phyloP scores from a whole-genome alignment of 2,329 filamentous ascomycete species.

The Paecilomyces sp. region DNA sequence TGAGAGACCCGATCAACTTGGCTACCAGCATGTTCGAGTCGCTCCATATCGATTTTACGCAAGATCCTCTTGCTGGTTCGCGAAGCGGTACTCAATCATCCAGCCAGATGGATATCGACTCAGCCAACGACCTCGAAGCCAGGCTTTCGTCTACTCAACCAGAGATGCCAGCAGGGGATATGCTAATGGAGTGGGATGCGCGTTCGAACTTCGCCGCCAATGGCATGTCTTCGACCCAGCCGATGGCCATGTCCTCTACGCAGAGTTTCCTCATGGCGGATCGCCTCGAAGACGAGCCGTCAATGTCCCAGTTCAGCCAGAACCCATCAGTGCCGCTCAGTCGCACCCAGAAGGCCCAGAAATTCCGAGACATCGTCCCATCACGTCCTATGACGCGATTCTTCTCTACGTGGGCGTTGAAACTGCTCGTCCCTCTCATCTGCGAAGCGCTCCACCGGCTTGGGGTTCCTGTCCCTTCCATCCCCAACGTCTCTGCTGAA shows the following conservation, averaged over 20 bases:
- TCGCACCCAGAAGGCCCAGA: conserved; percentile 80
- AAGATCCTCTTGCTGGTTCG: conserved; percentile 51
- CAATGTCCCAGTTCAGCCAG: conserved; percentile 73
- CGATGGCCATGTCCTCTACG: conserved; percentile 27
- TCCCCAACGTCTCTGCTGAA: conserved; percentile 37
- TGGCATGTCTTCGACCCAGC: conserved; percentile 41
- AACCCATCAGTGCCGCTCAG: conserved; percentile 71
- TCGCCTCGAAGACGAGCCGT: conserved; percentile 75
- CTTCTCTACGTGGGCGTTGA: conserved; percentile 72
- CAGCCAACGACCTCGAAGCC: conserved; percentile 32
- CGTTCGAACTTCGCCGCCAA: conserved; percentile 51
- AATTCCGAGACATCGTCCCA: conserved; percentile 87
- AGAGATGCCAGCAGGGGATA: conserved; percentile 66
- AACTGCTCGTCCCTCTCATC: conserved; percentile 71
- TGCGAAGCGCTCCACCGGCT: conserved; percentile 76
- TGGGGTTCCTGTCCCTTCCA: conserved; percentile 63
- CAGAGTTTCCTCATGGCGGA: conserved; percentile 45
- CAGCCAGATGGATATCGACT: conserved; percentile 62
- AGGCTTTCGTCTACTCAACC: conserved; percentile 77
- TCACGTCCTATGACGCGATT: conserved; percentile 83
- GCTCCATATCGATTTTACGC: conserved; percentile 78
- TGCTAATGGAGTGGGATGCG: conserved; percentile 81
- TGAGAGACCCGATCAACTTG: conserved; percentile 71
- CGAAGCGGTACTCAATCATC: conserved; percentile 39
- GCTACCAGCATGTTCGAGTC: conserved; percentile 95